Evolutionary conservation across 129 eudicot genomes (phyloP).

Genomic region (Artemisia argyi): DNA sequence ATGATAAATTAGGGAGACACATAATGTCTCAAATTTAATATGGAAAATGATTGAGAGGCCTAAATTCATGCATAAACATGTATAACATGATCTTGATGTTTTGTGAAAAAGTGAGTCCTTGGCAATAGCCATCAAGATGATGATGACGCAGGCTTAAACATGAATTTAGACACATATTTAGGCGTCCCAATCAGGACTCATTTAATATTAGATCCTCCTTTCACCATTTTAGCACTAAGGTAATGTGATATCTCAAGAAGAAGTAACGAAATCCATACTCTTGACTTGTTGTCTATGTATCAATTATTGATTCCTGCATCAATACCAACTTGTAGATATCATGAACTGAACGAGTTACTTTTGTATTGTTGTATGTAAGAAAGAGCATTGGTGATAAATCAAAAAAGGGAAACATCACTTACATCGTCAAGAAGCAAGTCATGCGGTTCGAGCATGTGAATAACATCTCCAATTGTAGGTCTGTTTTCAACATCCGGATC

Average conservation of each 20-base stretch:
- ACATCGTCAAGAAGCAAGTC: slow-evolving; percentile 57
- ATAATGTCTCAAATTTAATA: no score
- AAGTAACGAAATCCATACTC: not conserved
- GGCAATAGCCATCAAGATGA: no score
- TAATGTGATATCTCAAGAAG: not conserved
- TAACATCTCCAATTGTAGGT: slow-evolving; percentile 53
- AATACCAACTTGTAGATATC: not conserved
- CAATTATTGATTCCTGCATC: slow-evolving; percentile 18
- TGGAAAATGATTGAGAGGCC: no score
- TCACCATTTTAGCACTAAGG: not conserved
- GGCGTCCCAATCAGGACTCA: no score
- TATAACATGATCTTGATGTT: no score
- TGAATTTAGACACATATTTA: no score
- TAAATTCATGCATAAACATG: no score
- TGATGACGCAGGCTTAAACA: no score
- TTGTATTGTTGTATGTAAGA: no score
- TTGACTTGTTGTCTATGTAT: not conserved
- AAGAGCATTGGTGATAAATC: not conserved
- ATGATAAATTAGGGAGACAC: no score
- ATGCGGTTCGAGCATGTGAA: slow-evolving; percentile 60
- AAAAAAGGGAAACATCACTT: not conserved
- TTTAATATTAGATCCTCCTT: no score
- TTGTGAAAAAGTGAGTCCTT: no score
- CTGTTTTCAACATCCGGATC: slow-evolving; percentile 47
- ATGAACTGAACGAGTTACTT: not conserved